phyloP scores from a whole-genome alignment of 75 land plant species.

The Cupressus sempervirens region DNA sequence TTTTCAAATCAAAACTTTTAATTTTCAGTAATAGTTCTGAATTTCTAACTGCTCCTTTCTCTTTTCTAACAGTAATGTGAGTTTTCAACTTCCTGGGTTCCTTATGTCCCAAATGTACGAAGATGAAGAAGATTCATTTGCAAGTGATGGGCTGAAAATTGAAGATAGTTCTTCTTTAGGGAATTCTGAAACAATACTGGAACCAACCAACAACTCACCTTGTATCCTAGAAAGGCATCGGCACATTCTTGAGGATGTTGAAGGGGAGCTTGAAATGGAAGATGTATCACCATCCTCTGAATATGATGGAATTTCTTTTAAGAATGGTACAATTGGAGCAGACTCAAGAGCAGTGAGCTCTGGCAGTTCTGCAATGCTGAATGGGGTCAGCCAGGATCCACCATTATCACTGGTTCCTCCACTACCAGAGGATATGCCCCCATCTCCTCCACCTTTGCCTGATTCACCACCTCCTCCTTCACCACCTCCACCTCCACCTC shows the following conservation, averaged over 20 bases:
- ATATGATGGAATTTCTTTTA: slow-evolving; percentile 22
- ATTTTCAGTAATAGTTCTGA: neutral
- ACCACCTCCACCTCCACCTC: slow-evolving; percentile 28
- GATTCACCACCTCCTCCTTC: slow-evolving; percentile 49
- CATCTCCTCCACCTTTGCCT: slow-evolving; percentile 60
- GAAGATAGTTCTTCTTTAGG: slow-evolving; percentile 48
- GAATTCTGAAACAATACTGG: slow-evolving; percentile 8
- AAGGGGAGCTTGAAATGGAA: slow-evolving; percentile 99
- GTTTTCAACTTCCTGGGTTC: slow-evolving; percentile 54
- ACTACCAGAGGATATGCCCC: slow-evolving; percentile 51
- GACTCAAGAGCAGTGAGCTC: neutral
- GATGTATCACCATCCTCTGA: slow-evolving; percentile 83
- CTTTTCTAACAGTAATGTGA: slow-evolving; percentile 51
- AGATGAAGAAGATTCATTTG: slow-evolving; percentile 67
- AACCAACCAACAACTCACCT: slow-evolving; percentile 4
- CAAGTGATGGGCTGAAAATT: slow-evolving; percentile 46
- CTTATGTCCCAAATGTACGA: slow-evolving; percentile 62
- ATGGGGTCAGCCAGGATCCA: slow-evolving; percentile 8
- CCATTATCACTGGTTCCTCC: slow-evolving; percentile 37
- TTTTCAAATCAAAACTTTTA: neutral
- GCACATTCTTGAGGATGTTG: slow-evolving; percentile 89
- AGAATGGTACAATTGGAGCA: slow-evolving; percentile 10
- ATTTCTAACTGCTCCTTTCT: slow-evolving; percentile 4
- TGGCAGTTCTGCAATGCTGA: neutral
- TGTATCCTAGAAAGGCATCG: slow-evolving; percentile 40